Base-by-base conservation (phyloP, 148 eudicot species). In the Spergularia bocconei region DNA sequence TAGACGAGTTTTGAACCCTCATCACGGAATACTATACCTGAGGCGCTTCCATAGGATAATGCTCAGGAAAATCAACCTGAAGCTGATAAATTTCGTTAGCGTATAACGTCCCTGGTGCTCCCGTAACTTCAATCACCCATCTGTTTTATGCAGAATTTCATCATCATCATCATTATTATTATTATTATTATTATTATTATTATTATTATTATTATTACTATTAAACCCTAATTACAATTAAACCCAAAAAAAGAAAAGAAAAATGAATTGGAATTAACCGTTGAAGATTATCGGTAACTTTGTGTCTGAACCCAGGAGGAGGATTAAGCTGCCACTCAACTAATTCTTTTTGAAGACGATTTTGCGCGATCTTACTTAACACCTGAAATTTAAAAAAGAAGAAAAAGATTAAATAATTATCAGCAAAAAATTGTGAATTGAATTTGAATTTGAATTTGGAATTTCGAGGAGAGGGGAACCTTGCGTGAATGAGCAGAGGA, bases 31-130 rank as follows among this genome's bases (percentile, higher is more conserved):
- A 23, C 8, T 3, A 17, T 38, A 87, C 90, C 88, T 87, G 88
- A 19, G 88, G 90, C 20, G 88, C 81, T 83, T 87, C 90, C 90
- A 87, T 87, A n/a, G 90, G 90, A 56, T 85, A 87, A 81, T 85
- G 88, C 73, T 87, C 90, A 48, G 88, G 90, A 69, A 87, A 87
- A 79, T 87, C 86, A 63, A 87, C 88, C 77, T 87, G 87, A 71
- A 85, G 90, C 67, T 85, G 83, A 78, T 69, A 87, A 0, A 52
- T 83, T 69, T 87, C 88, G 17, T 81, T 81, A 6, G 85, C 81
- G 52, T 87, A 87, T 56, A 87, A 59, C 9, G 90, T 85, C 73
- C 88, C 90, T 6, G 86, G 86, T 12, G 88, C 90, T 64, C 90
- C 90, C 56, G 65, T 71, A 58, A 87, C 88, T 67, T 87, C 86